Conservation (phyloP, 2,329 filamentous ascomycete genomes). For the Trichoderma sp. region DNA sequence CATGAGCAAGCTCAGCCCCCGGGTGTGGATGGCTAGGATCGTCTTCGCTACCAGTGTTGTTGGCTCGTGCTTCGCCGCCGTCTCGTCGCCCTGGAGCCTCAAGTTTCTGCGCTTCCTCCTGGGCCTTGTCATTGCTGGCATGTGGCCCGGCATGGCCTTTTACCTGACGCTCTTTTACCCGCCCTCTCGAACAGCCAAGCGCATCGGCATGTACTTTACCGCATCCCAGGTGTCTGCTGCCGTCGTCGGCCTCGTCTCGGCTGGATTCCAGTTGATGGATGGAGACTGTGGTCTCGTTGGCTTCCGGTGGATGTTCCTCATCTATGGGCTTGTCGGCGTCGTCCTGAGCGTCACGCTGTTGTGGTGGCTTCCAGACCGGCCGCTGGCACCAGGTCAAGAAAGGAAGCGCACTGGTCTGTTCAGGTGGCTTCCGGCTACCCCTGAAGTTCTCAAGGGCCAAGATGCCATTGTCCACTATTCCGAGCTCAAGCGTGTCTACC, state of each 20-base stretch:
- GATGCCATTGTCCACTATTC: constrained; percentile 83
- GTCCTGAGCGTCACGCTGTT: constrained; percentile 72
- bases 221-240: constrained; percentile 86
- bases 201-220: constrained; percentile 88
- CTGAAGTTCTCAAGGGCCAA: constrained; percentile 72
- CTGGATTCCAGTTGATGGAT: constrained; percentile 91
- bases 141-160: constrained; percentile 96
- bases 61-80: constrained; percentile 79
- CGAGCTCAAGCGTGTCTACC: constrained; percentile 79
- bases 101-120: constrained; percentile 86
- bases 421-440: constrained; percentile 67
- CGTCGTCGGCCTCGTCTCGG: constrained; percentile 85
- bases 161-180: constrained; percentile 92
- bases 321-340: constrained; percentile 78
- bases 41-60: constrained; percentile 85
- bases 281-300: constrained; percentile 74
- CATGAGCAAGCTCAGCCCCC: constrained; percentile 82
- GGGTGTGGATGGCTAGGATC: constrained; percentile 90
- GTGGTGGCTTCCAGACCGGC: constrained; percentile 90
- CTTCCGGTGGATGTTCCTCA: constrained; percentile 89
- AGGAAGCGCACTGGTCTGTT: constrained; percentile 54
- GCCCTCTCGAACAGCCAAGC: constrained; percentile 79
- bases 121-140: constrained; percentile 84
- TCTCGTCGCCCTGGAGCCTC: constrained; percentile 80
- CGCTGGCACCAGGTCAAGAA: constrained; percentile 69